These are phyloP conservation scores for Colletotrichum noveboracense DNA, from an alignment of 2,329 filamentous ascomycete genomes.

Conservation along the genomic window DNA sequence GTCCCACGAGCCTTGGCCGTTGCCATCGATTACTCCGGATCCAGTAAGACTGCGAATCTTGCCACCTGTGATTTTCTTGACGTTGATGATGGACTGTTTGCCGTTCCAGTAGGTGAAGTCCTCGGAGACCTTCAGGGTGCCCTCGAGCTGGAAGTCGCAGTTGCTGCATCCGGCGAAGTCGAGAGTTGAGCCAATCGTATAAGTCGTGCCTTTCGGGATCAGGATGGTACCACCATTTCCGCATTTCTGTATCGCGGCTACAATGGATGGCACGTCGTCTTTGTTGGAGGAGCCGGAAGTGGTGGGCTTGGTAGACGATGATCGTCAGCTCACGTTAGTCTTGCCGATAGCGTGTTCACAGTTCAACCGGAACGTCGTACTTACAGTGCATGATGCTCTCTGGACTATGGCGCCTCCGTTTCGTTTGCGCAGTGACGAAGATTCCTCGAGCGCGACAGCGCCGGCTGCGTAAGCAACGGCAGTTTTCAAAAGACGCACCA, in stretches of 20 bases:
- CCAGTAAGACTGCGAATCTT: conserved; percentile 44
- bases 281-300: conserved; percentile 18
- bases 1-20: conserved; percentile 48
- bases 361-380: background rate
- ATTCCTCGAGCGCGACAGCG: background rate
- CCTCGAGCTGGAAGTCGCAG: conserved; percentile 53
- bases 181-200: conserved; percentile 46
- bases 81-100: conserved; percentile 41
- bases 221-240: conserved; percentile 42
- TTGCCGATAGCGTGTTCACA: background rate
- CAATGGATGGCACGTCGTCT: conserved; percentile 50
- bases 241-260: conserved; percentile 42
- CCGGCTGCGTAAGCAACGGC: background rate
- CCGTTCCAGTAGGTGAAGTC: conserved; percentile 47
- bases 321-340: background rate
- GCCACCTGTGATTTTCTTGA: conserved; percentile 39
- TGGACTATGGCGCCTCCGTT: background rate
- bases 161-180: conserved; percentile 43
- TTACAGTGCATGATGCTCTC: background rate
- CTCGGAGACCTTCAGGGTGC: conserved; percentile 41
- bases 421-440: background rate
- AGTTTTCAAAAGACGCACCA: background rate
- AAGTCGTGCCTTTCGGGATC: conserved; percentile 44
- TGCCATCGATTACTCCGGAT: conserved; percentile 49
- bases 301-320: background rate